A percentile compares a stretch with the other conserved stretches of the same genome.
Conservation (phyloP, 306 rosid genomes). For the Prinsepia uniflora region DNA sequence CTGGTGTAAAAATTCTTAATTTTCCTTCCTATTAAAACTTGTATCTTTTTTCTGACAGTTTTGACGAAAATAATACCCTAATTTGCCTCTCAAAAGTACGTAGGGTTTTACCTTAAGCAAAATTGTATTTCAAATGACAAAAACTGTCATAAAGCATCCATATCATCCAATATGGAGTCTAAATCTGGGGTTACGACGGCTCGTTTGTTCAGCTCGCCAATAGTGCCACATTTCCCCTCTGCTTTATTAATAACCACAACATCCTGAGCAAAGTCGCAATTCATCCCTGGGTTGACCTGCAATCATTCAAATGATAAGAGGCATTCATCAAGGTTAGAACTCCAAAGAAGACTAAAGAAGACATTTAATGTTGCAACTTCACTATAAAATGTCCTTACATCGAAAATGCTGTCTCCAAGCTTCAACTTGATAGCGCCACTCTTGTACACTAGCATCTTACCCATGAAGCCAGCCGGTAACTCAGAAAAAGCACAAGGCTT, state of each 20-base stretch:
- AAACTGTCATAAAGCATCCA: slow-evolving; percentile 42
- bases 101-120: slow-evolving; percentile 11
- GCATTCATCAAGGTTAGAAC: background rate
- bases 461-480: slow-evolving; percentile 68
- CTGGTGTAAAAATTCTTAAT: background rate
- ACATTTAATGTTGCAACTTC: background rate
- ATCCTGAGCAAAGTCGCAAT: slow-evolving; percentile 61
- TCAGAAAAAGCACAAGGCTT: slow-evolving; percentile 40
- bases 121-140: slow-evolving; percentile 10
- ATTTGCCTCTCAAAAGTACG: background rate
- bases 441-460: slow-evolving; percentile 75
- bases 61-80: background rate
- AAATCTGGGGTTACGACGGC: slow-evolving; percentile 60
- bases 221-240: slow-evolving; percentile 51
- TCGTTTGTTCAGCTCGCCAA: slow-evolving; percentile 67
- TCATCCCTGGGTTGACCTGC: slow-evolving; percentile 78
- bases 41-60: slow-evolving; percentile 9
- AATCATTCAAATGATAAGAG: slow-evolving; percentile 20
- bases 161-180: slow-evolving; percentile 41
- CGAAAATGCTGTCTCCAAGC: slow-evolving; percentile 67
- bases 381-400: slow-evolving; percentile 46
- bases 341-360: background rate
- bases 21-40: slow-evolving; percentile 3
- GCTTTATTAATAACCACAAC: slow-evolving; percentile 52
- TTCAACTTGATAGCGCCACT: slow-evolving; percentile 81